A percentile compares a stretch with the other conserved stretches of the same genome.
Evolutionary conservation across 2,329 filamentous ascomycete species (phyloP).

Genomic region (Claviceps spartinae): DNA sequence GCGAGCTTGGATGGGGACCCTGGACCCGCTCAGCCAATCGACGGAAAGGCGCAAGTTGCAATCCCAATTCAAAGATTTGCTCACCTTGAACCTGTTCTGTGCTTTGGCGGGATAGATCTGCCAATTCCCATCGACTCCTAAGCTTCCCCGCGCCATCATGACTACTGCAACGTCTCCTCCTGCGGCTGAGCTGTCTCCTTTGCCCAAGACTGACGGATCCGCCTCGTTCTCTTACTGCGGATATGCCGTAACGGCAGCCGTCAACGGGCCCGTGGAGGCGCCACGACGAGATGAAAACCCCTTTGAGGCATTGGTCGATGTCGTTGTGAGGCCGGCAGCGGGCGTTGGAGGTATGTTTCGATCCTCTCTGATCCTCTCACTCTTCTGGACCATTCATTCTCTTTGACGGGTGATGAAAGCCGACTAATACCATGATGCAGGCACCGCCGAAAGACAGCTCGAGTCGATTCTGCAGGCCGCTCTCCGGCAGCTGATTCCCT

Average conservation of each 20-base stretch:
- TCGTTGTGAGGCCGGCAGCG: slow-evolving; percentile 73
- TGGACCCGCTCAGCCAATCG: not conserved
- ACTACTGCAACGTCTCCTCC: slow-evolving; percentile 32
- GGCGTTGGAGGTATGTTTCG: slow-evolving; percentile 58
- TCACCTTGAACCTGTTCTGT: not conserved
- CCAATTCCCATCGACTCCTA: not conserved
- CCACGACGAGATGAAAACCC: slow-evolving; percentile 79
- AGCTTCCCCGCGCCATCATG: slow-evolving; percentile 22
- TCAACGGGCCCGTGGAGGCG: slow-evolving; percentile 89
- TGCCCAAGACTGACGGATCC: slow-evolving; percentile 66
- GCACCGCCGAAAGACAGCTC: slow-evolving; percentile 66
- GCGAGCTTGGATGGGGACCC: not conserved
- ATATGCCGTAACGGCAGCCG: slow-evolving; percentile 70
- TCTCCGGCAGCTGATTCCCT: slow-evolving; percentile 59
- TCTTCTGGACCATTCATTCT: not conserved
- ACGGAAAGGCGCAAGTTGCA: not conserved
- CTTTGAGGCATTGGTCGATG: slow-evolving; percentile 81
- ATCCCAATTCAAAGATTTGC: not conserved
- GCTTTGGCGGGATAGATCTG: not conserved
- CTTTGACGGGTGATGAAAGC: too few species aligned
- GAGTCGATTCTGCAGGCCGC: slow-evolving; percentile 63
- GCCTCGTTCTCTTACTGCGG: slow-evolving; percentile 62
- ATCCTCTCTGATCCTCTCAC: not conserved
- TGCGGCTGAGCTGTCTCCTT: slow-evolving; percentile 39
- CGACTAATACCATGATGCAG: slow-evolving; percentile 20